These are phyloP conservation scores for Eutypella sp. DNA, from an alignment of 2,329 filamentous ascomycete genomes.

Conservation along the genomic window DNA sequence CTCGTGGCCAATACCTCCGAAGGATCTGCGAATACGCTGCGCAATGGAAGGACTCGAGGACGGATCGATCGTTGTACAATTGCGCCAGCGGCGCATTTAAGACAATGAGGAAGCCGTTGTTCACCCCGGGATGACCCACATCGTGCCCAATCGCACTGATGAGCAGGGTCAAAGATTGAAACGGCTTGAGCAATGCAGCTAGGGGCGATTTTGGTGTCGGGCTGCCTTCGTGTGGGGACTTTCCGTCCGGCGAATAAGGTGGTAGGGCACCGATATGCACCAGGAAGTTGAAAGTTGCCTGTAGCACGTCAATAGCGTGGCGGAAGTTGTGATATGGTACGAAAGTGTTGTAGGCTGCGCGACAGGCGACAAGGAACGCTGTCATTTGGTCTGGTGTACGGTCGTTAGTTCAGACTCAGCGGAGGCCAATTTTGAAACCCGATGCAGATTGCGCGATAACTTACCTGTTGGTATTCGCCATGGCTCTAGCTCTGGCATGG, in stretches of 20 bases:
- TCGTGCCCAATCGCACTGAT: conserved; percentile 98
- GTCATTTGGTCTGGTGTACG: conserved; percentile 65
- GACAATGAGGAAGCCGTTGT: conserved; percentile 91
- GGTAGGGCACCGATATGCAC: conserved; percentile 73
- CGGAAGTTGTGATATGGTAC: conserved; percentile 98
- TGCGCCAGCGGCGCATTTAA: conserved; percentile 90
- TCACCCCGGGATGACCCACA: conserved; percentile 94
- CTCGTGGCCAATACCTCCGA: conserved; percentile 82
- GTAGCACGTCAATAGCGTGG: conserved; percentile 92
- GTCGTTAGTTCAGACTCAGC: conserved; percentile 33
- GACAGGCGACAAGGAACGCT: conserved; percentile 80
- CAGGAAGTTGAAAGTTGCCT: conserved; percentile 88
- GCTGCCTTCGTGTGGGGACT: conserved; percentile 22
- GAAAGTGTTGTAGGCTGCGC: conserved; percentile 92
- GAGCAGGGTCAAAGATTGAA: conserved; percentile 83
- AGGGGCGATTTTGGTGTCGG: conserved; percentile 55
- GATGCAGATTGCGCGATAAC: conserved; percentile 24
- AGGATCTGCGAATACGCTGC: conserved; percentile 96
- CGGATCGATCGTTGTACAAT: conserved; percentile 93
- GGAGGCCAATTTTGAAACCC: conserved; percentile 15
- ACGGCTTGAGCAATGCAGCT: conserved; percentile 71
- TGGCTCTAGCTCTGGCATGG: conserved; percentile 71
- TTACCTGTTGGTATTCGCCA: conserved; percentile 77
- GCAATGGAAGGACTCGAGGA: conserved; percentile 95
- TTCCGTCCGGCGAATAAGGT: conserved; percentile 48